Evolutionary conservation across 139 green algal genomes (phyloP).

Genomic region (Edaphochlamys debaryana): DNA sequence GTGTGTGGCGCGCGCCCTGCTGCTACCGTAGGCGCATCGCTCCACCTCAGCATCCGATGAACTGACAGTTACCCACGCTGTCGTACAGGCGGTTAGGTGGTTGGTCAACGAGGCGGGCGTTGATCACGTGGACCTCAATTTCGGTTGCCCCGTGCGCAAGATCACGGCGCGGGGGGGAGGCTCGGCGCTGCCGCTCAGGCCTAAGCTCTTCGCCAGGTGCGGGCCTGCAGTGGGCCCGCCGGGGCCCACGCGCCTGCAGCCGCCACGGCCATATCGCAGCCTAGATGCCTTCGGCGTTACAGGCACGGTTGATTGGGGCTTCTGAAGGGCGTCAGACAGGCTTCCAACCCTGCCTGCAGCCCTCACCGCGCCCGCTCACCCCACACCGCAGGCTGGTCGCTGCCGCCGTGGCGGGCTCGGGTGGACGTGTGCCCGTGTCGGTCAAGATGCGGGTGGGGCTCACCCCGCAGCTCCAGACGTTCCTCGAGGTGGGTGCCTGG

Average conservation of each 20-base stretch:
- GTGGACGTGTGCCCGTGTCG: constrained; percentile 53
- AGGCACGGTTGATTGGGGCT: neutral
- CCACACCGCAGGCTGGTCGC: constrained; percentile 52
- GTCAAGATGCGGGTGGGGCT: constrained; percentile 68
- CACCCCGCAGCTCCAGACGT: constrained; percentile 39
- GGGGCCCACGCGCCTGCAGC: too few relatives aligned
- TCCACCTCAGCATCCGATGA: too few relatives aligned
- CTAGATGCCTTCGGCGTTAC: neutral
- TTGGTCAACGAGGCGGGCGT: constrained; percentile 55
- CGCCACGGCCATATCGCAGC: too few relatives aligned
- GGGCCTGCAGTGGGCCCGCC: too few relatives aligned
- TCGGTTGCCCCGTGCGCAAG: constrained; percentile 71
- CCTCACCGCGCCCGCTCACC: too few relatives aligned
- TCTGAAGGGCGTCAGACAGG: too few relatives aligned
- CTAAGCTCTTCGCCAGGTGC: constrained; percentile 43
- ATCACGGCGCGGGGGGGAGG: constrained; percentile 61
- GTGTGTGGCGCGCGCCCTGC: too few relatives aligned
- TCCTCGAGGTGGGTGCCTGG: constrained; percentile 36
- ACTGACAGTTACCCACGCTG: too few relatives aligned
- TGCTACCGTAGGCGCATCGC: too few relatives aligned
- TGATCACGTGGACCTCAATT: constrained; percentile 69
- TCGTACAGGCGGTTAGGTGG: constrained; percentile 19
- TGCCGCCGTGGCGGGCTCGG: constrained; percentile 47
- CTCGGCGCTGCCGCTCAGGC: constrained; percentile 58
- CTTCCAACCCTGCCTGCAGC: too few relatives aligned